A percentile compares a stretch with the other conserved stretches of the same genome.
phyloP scores from a whole-genome alignment of 192 early-diverging fungal genomes.

The Thamnidium elegans region DNA sequence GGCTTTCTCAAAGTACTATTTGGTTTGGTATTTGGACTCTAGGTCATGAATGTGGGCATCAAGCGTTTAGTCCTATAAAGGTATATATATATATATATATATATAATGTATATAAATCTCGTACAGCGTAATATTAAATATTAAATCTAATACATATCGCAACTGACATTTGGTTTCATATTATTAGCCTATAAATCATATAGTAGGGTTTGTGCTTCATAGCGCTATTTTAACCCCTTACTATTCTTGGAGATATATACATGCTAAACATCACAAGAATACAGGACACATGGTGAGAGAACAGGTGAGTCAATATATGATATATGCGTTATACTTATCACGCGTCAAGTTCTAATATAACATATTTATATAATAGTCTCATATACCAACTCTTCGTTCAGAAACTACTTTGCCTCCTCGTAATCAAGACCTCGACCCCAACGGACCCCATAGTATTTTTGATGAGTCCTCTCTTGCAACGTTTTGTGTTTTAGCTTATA shows the following conservation, averaged over 20 bases:
- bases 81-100: no score
- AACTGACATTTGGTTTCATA: no score
- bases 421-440: no score
- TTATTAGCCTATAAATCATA: constrained; percentile 65
- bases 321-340: not conserved
- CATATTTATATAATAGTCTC: constrained; percentile 38
- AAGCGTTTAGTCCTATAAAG: constrained; percentile 76
- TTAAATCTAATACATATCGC: not conserved
- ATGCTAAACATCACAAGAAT: constrained; percentile 90
- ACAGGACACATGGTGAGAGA: constrained; percentile 87
- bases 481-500: no score
- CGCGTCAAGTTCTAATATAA: constrained; percentile 23
- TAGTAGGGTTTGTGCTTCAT: constrained; percentile 88
- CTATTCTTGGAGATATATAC: constrained; percentile 87
- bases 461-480: no score
- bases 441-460: no score
- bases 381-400: no score
- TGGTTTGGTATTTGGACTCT: constrained; percentile 87
- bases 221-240: constrained; percentile 86
- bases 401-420: no score
- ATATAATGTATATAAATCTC: no score
- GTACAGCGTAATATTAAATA: not conserved
- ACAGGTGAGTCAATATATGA: constrained; percentile 42
- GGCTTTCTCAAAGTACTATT: constrained; percentile 78
- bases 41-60: constrained; percentile 91